phyloP scores from a whole-genome alignment of 306 rosid genomes.

The Trifolium repens region DNA sequence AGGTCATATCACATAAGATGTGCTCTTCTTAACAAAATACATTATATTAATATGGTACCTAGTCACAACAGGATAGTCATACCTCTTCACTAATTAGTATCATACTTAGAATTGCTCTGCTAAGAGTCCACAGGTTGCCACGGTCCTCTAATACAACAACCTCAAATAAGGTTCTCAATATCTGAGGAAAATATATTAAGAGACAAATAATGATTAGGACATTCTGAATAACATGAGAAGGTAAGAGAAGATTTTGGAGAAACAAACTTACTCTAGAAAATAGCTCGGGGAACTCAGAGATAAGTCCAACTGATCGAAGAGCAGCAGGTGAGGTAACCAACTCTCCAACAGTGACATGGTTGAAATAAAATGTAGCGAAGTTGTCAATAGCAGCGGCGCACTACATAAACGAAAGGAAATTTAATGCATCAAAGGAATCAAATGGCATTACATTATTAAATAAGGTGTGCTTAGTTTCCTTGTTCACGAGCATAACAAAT shows the following conservation, averaged over 20 bases:
- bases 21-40: neutral
- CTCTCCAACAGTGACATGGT: slow-evolving; percentile 73
- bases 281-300: slow-evolving; percentile 66
- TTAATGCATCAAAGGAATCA: slow-evolving; percentile 13
- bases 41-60: neutral
- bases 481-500: slow-evolving; percentile 19
- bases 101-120: slow-evolving; percentile 90
- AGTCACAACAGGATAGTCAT: slow-evolving; percentile 16
- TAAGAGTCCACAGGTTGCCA: slow-evolving; percentile 84
- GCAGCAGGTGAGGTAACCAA: slow-evolving; percentile 62
- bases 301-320: slow-evolving; percentile 58
- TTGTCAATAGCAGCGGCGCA: slow-evolving; percentile 83
- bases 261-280: slow-evolving; percentile 75
- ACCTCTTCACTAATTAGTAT: slow-evolving; percentile 89
- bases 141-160: slow-evolving; percentile 81
- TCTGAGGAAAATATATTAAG: slow-evolving; percentile 43
- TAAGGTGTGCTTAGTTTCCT: slow-evolving; percentile 21
- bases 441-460: slow-evolving; percentile 18
- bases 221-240: neutral
- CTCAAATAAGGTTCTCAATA: slow-evolving; percentile 87
- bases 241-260: slow-evolving; percentile 7
- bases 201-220: slow-evolving; percentile 10
- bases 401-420: slow-evolving; percentile 50
- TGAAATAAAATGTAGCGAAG: slow-evolving; percentile 83
- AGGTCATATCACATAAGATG: neutral